Evolutionary conservation across 805 yeast species (phyloP), one percentile per base, ranked within the genome.

Genomic region (Metschnikowia koreensis): DNA sequence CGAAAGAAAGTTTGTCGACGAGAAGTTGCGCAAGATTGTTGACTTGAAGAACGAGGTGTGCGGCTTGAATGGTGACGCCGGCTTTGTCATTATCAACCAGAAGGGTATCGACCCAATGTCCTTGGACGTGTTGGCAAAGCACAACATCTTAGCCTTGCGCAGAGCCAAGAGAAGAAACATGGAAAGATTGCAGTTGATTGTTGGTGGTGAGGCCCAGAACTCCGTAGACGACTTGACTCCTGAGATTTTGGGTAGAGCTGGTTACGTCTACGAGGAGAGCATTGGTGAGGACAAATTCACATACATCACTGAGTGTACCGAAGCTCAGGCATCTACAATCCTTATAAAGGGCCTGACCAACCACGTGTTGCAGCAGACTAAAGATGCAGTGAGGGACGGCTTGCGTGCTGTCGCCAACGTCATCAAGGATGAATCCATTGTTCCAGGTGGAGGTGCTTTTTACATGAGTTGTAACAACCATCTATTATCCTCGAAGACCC

Each of bases 81-180:
- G 93, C 1, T 94, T 94, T 71, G 98, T 94, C 52, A 88, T 94
- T 51, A 88, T 94, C 69, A 94, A 94, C 74, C 99, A 94, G 73
- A 94, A 94, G 78, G 99, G 99, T 63, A 94, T 94, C 59, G 99
- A 94, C 68, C 99, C 99, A 58, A 87, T 94, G 94, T 91, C 97
- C 7, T 76, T 94, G 57, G 99, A 94, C 67, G 86, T 93, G 6
- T 79, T 94, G 58, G 98, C 98, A 41, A 90, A 89, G 67, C 87
- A 94, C 71, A 88, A 87, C 61, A 94, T 94, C 60, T 77, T 94
- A 61, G 99, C 99, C 1, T 79, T 94, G 63, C 86, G 99, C 77
- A 84, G 99, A 67, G 99, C 99, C 41, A 94, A 94, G 78, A 85
- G 99, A 77, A 87, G 99, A 76, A 94, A 94, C 72, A 93, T 94